Base-by-base conservation (phyloP, 257 asterid species). In the Ligustrum vulgare region DNA sequence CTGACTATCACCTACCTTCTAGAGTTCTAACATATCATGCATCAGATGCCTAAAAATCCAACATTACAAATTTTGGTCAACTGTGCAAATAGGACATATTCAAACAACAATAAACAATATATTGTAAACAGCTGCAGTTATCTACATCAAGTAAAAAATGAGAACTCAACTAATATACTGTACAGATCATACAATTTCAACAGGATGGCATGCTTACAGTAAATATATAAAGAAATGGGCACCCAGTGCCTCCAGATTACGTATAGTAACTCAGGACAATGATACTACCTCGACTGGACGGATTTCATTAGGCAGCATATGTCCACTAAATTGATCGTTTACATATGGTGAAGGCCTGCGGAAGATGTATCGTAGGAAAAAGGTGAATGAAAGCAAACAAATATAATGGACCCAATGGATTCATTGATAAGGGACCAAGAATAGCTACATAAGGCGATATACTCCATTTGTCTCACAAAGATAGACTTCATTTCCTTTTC, bases 281-380 rank as follows among this genome's bases (percentile, higher is more conserved):
- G 49, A 72, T 39, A 62, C 73, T 74, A 86, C 89, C 91, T 84
- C 83, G 79, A 80, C 80, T 70, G 75, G 86, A 28, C 74, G 89
- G 76, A 73, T 77, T 64, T 83, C 91, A 71, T 75, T 79, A 65
- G 83, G 49, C 25, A 32, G 54, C 74, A 60, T 56, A 62, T 70
- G 80, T 43, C 80, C 89, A 60, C 60, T 78, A 47, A 82, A 54
- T 34, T 81, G 75, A 75, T 70, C 84, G 32, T 68, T 84, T 11
- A 35, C 31, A 73, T 74, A 63, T 67, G 83, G 69, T 70, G 84
- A 67, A 37, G 82, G 77, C 84, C 91, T 87, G 87, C 66, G 67
- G 70, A 77, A 72, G 73, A 73, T 68, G 51, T 56, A 49, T 13
- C 41, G 76, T 41, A 45, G 23, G 51, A 54, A 41, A 66, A 64